Conservation (phyloP, 805 yeast species). For the Teunomyces funiuensis region DNA sequence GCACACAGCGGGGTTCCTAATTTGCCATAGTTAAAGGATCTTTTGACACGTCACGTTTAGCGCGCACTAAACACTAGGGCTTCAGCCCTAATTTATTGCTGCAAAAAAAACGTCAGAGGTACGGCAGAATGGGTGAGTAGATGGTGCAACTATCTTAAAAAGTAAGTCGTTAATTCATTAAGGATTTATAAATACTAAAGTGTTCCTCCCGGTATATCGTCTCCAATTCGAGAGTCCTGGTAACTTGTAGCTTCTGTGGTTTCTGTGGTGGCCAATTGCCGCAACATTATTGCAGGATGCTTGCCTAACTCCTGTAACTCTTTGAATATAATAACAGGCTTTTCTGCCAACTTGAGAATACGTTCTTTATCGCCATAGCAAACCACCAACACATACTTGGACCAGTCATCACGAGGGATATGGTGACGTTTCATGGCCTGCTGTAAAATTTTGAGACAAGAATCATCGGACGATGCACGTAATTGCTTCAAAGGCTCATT, state of each 20-base stretch:
- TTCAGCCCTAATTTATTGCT: not conserved
- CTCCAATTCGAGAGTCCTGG: constrained; percentile 41
- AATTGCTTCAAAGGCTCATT: constrained; percentile 78
- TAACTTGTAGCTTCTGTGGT: constrained; percentile 16
- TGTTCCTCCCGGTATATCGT: constrained; percentile 47
- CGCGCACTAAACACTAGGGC: not conserved
- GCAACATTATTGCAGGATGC: constrained; percentile 88
- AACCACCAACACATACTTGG: constrained; percentile 82
- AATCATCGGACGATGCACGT: constrained; percentile 85
- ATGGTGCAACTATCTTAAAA: no score
- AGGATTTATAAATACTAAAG: constrained; percentile 17
- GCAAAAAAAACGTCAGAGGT: not conserved
- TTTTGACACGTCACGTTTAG: not conserved
- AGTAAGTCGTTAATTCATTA: constrained; percentile 5
- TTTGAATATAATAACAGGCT: constrained; percentile 82
- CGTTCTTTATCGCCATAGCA: constrained; percentile 91
- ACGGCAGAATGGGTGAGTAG: no score
- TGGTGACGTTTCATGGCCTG: constrained; percentile 87
- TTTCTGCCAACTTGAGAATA: constrained; percentile 77
- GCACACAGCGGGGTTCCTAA: not conserved
- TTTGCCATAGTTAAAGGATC: not conserved
- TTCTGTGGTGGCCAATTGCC: constrained; percentile 65
- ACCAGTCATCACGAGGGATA: constrained; percentile 76
- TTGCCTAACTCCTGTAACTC: constrained; percentile 82
- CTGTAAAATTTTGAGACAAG: constrained; percentile 83